A percentile compares a stretch with the other conserved stretches of the same genome.
These are phyloP conservation scores for Reticulascus tulasneorum DNA, from an alignment of 2,329 filamentous ascomycete species.

Conservation along the genomic window DNA sequence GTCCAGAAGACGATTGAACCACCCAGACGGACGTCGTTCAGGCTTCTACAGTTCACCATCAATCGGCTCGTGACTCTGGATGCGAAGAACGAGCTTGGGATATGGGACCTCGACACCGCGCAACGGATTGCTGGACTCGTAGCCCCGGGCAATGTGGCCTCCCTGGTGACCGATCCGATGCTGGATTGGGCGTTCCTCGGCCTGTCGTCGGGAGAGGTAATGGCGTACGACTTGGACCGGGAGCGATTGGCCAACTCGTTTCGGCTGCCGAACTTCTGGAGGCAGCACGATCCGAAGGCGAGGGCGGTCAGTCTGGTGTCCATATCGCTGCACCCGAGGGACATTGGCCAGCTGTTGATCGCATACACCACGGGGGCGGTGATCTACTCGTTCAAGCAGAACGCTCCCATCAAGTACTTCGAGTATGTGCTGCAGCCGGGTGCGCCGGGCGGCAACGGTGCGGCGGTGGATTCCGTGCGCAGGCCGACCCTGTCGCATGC, in stretches of 20 bases:
- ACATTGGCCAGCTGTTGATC: constrained; percentile 86
- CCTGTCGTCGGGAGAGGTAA: constrained; percentile 74
- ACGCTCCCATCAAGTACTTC: constrained; percentile 72
- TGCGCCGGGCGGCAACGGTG: constrained; percentile 76
- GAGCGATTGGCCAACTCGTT: constrained; percentile 67
- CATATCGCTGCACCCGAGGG: constrained; percentile 81
- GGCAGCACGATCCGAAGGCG: constrained; percentile 63
- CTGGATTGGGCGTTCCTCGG: constrained; percentile 92
- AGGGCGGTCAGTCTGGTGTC: constrained; percentile 64
- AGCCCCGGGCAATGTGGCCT: constrained; percentile 71
- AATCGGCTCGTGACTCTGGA: constrained; percentile 84
- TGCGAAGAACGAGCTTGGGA: constrained; percentile 75
- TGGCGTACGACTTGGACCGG: constrained; percentile 90
- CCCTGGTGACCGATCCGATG: constrained; percentile 78
- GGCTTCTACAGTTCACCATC: constrained; percentile 75
- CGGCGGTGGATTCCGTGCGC: constrained; percentile 57
- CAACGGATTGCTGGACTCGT: constrained; percentile 65
- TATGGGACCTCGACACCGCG: constrained; percentile 77
- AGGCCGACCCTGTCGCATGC: constrained; percentile 76
- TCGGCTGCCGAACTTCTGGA: constrained; percentile 84
- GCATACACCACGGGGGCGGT: constrained; percentile 87
- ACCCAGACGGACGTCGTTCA: constrained; percentile 69
- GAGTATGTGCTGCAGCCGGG: constrained; percentile 78
- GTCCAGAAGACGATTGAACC: constrained; percentile 73
- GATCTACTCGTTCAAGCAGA: constrained; percentile 93